These are phyloP conservation scores for Ceratobasidium sp. DNA, from an alignment of 1,284 basidiomycete species.

Conservation along the genomic window DNA sequence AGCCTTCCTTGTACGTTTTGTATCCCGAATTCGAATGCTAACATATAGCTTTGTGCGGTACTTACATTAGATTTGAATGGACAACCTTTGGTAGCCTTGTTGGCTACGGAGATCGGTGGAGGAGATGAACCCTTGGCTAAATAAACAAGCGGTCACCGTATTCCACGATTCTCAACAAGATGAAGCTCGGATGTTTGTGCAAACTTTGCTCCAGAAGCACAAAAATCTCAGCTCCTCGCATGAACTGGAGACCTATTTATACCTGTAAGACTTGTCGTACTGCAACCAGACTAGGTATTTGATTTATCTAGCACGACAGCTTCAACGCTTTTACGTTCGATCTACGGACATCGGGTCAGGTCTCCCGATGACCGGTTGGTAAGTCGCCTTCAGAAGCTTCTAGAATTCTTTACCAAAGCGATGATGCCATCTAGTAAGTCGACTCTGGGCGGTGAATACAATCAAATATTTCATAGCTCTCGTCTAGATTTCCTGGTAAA, in stretches of 20 bases:
- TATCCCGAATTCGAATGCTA: neutral
- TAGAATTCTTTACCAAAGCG: neutral
- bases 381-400: neutral
- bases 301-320: neutral
- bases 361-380: neutral
- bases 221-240: neutral
- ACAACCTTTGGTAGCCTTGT: neutral
- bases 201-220: neutral
- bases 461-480: no score
- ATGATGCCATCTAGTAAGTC: conserved; percentile 7
- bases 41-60: neutral
- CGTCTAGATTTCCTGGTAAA: conserved; percentile 15
- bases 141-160: conserved; percentile 5
- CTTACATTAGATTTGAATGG: conserved; percentile 12
- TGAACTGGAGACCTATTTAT: neutral
- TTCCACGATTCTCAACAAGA: neutral
- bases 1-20: conserved; percentile 17
- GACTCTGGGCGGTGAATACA: no score
- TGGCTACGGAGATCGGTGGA: conserved; percentile 12
- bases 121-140: conserved; percentile 18
- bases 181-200: neutral
- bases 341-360: conserved; percentile 17
- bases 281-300: neutral
- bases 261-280: neutral
- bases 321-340: conserved; percentile 1